phyloP scores from a whole-genome alignment of 106 monocot genomes.

The Acorus gramineus region DNA sequence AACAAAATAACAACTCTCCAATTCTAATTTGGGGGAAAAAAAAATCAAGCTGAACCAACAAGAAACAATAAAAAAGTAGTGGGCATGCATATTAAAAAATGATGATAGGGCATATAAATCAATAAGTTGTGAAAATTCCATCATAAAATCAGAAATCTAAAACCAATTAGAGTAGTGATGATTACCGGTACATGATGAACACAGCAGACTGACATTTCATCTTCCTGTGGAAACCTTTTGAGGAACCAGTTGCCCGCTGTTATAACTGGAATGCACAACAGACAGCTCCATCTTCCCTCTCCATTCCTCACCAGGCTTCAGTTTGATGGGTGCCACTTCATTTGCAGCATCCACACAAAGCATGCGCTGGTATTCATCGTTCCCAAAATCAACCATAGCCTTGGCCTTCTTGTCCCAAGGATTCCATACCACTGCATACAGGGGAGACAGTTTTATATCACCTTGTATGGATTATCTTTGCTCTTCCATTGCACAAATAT shows the following conservation, averaged over 20 bases:
- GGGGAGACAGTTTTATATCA: background rate
- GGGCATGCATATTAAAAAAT: too few relatives aligned
- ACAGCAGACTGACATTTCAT: slow-evolving; percentile 13
- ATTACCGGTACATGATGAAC: too few relatives aligned
- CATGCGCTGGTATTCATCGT: slow-evolving; percentile 78
- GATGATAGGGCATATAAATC: too few relatives aligned
- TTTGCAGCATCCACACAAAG: slow-evolving; percentile 62
- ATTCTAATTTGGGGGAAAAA: too few relatives aligned
- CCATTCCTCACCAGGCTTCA: slow-evolving; percentile 79
- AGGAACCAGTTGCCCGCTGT: slow-evolving; percentile 55
- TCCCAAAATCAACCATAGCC: slow-evolving; percentile 55
- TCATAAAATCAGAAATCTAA: too few relatives aligned
- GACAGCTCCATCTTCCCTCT: slow-evolving; percentile 55
- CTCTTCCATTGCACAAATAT: too few relatives aligned
- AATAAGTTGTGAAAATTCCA: too few relatives aligned
- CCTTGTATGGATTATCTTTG: too few relatives aligned
- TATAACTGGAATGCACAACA: slow-evolving; percentile 67
- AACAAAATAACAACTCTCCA: too few relatives aligned
- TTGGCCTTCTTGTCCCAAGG: slow-evolving; percentile 85
- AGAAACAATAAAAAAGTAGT: too few relatives aligned
- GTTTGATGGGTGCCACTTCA: slow-evolving; percentile 39
- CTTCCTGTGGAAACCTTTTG: slow-evolving; percentile 16
- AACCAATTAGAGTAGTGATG: too few relatives aligned
- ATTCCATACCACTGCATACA: slow-evolving; percentile 63
- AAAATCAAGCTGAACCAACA: too few relatives aligned